Conservation (phyloP, 495 filamentous ascomycete genomes). For the Podospora tetraspora region DNA sequence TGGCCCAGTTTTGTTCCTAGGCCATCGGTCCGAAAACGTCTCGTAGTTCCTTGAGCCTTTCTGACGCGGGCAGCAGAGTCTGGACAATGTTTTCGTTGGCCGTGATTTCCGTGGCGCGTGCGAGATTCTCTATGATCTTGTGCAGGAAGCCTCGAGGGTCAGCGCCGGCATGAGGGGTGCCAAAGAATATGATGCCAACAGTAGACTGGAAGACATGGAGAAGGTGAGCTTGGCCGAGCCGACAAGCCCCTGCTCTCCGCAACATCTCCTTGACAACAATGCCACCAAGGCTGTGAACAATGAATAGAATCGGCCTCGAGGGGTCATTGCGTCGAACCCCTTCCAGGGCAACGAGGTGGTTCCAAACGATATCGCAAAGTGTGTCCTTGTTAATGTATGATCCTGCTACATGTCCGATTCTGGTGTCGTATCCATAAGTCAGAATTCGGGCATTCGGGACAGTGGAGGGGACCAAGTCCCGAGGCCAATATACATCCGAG, state of each 20-base stretch:
- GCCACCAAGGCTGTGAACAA: conserved; percentile 51
- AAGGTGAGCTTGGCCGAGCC: conserved; percentile 20
- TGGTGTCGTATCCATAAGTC: conserved; percentile 49
- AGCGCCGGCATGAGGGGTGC: conserved; percentile 35
- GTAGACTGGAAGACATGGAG: conserved; percentile 30
- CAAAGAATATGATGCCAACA: conserved; percentile 37
- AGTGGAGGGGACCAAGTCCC: conserved; percentile 41
- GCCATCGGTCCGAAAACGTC: conserved; percentile 28
- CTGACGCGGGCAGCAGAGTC: conserved; percentile 25
- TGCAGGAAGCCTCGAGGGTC: conserved; percentile 19
- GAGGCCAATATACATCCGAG: conserved; percentile 37
- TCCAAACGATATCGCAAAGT: conserved; percentile 33
- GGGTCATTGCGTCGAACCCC: conserved; percentile 21
- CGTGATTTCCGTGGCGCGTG: conserved; percentile 20
- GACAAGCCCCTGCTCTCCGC: conserved; percentile 21
- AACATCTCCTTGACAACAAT: conserved; percentile 45
- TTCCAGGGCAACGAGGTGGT: conserved; percentile 36
- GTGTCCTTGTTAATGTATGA: conserved; percentile 24
- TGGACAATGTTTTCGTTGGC: conserved; percentile 16
- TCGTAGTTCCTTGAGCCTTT: conserved; percentile 26
- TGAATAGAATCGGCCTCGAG: conserved; percentile 39
- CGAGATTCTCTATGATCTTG: conserved; percentile 8
- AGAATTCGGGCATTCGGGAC: conserved; percentile 43
- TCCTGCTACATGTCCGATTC: conserved; percentile 28
- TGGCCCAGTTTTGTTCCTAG: conserved; percentile 22